Base-by-base conservation (phyloP, 768 basidiomycete species). In the Termitomyces sp. region DNA sequence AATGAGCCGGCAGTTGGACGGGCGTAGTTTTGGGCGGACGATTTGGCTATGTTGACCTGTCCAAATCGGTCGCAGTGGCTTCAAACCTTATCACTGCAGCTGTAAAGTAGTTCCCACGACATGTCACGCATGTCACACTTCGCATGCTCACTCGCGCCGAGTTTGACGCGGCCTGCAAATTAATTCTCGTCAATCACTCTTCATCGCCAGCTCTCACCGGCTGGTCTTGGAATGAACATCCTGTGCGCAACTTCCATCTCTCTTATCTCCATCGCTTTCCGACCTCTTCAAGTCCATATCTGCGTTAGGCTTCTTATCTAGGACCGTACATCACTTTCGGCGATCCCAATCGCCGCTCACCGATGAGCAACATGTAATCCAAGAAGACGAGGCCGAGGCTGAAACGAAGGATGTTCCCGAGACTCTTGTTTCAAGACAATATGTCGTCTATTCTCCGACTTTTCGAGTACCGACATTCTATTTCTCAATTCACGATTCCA, bases 391-490 rank as follows among this genome's bases (percentile, higher is more conserved):
- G n/a, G 75, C 79, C 2, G 69, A 68, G 28, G 70, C 71, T 11
- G 42, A 22, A 15, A 48, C 22, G 15, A 48, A 60, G 51, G 50
- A 58, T 28, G 55, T 58, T 3, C 57, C 56, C 9, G 70, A 74
- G 51, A 62, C 68, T 41, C 60, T 88, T 40, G 74, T 67, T 35
- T 83, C 76, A 58, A 70, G 72, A 45, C 87, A 93, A 68, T 86
- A 82, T 56, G 71, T 95, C 51, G 86, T 85, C 32, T 87, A 82
- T 66, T 93, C 91, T 26, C 71, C 85, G 10, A 87, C 88, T 0
- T 96, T 87, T 65, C 82, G 79, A 62, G 90, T 91, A 2, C 93
- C 93, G 7, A 79, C 84, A 1, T 87, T 96, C 64, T 94, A 93
- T 71, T 93, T 95, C 69, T 79, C 81, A 4, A 69, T 88, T 14